A percentile compares a stretch with the other conserved stretches of the same genome.
These are phyloP conservation scores for Helicostylum pulchrum DNA, from an alignment of 192 early-diverging fungal species.

Conservation along the genomic window DNA sequence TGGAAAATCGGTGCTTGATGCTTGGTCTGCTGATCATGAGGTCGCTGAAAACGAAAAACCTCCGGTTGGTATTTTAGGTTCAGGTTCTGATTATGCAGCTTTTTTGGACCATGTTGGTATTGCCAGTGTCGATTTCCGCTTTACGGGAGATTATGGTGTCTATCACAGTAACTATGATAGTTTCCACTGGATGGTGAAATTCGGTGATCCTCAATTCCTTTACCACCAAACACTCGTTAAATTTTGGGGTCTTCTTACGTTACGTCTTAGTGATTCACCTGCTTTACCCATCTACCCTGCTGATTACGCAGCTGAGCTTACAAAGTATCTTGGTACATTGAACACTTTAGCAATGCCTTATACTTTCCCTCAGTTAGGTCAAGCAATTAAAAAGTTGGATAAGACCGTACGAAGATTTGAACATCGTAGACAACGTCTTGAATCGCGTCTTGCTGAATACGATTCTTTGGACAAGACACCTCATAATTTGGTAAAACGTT, in stretches of 20 bases:
- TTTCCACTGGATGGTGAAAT: conserved; percentile 54
- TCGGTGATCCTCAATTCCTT: conserved; percentile 51
- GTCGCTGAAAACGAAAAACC: conserved; percentile 6
- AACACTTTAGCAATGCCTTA: not conserved
- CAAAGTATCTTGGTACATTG: conserved; percentile 34
- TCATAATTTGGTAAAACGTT: conserved; percentile 34
- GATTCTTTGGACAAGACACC: not conserved
- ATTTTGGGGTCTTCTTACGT: conserved; percentile 44
- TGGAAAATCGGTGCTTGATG: conserved; percentile 46
- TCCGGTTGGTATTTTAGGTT: conserved; percentile 38
- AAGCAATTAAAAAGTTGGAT: conserved; percentile 11
- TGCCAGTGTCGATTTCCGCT: conserved; percentile 51
- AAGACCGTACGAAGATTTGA: conserved; percentile 22
- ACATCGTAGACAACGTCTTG: conserved; percentile 24
- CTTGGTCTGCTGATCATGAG: conserved; percentile 37
- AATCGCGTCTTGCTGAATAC: conserved; percentile 39
- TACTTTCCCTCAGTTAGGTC: conserved; percentile 4
- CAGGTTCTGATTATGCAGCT: conserved; percentile 54
- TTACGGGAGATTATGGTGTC: conserved; percentile 47
- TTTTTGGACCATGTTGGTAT: conserved; percentile 66
- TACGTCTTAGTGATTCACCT: conserved; percentile 43
- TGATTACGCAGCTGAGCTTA: conserved; percentile 43
- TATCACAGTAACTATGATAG: conserved; percentile 70
- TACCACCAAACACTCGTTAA: conserved; percentile 48
- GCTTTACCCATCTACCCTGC: conserved; percentile 36